A percentile compares a stretch with the other conserved stretches of the same genome.
Evolutionary conservation across 768 basidiomycete species (phyloP).

Genomic region (Boletus rubroflammeus): DNA sequence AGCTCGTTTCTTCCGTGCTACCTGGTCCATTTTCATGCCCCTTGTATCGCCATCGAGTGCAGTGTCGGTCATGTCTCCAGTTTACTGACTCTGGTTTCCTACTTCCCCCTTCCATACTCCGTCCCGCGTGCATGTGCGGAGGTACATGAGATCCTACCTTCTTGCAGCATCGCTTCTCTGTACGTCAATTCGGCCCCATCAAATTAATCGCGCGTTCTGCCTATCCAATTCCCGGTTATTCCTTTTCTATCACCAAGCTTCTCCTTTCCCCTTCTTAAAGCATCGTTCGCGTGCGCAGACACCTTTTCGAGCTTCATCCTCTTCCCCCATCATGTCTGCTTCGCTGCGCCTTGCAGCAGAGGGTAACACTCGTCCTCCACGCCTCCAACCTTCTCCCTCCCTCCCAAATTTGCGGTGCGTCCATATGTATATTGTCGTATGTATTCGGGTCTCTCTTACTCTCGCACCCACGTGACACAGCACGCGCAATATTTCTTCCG

Average conservation of each 20-base stretch:
- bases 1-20: constrained; percentile 6
- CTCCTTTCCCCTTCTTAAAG: constrained; percentile 33
- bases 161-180: constrained; percentile 30
- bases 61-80: constrained; percentile 1
- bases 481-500: constrained; percentile 22
- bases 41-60: constrained; percentile 11
- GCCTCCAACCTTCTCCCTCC: constrained; percentile 63
- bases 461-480: constrained; percentile 21
- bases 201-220: constrained; percentile 33
- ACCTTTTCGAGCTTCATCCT: constrained; percentile 31
- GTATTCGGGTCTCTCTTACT: constrained; percentile 2
- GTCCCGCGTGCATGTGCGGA: constrained; percentile 22
- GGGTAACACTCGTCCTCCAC: constrained; percentile 37
- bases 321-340: constrained; percentile 27
- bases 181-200: constrained; percentile 32
- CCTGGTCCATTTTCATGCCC: constrained; percentile 6
- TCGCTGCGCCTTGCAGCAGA: constrained; percentile 24
- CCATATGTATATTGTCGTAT: background rate
- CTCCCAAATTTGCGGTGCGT: constrained; percentile 66
- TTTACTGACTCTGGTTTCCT: constrained; percentile 15
- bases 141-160: constrained; percentile 22
- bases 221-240: constrained; percentile 30
- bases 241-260: constrained; percentile 33
- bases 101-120: constrained; percentile 18
- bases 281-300: constrained; percentile 24